Percentiles rank a stretch among this genome's conserved stretches.
phyloP scores from a whole-genome alignment of 192 early-diverging fungal species.

The Lobosporangium transversale region DNA sequence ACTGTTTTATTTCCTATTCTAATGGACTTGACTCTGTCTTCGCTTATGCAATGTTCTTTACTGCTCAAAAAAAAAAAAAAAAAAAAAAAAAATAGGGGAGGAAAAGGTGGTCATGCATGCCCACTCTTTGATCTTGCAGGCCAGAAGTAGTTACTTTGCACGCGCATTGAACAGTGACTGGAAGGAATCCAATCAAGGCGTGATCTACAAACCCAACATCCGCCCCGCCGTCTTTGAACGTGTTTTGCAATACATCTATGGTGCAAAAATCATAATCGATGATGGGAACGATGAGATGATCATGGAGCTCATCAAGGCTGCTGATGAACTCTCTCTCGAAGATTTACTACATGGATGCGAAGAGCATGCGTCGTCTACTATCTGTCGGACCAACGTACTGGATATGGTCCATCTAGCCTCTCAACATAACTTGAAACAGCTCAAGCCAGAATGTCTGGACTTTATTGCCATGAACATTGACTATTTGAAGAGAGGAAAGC shows the following conservation, averaged over 20 bases:
- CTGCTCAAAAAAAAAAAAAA: too few species aligned
- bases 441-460: slow-evolving; percentile 42
- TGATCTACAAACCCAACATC: slow-evolving; percentile 46
- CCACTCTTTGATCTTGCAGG: slow-evolving; percentile 37
- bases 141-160: slow-evolving; percentile 40
- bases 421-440: slow-evolving; percentile 9
- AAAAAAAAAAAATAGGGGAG: slow-evolving; percentile 35
- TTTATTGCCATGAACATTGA: slow-evolving; percentile 48
- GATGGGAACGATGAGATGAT: slow-evolving; percentile 30
- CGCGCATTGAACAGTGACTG: slow-evolving; percentile 34
- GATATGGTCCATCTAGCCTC: slow-evolving; percentile 31
- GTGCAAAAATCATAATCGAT: slow-evolving; percentile 13
- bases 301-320: slow-evolving; percentile 39
- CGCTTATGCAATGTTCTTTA: too few species aligned
- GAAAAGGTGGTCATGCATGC: slow-evolving; percentile 42
- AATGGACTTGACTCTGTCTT: too few species aligned
- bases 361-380: slow-evolving; percentile 20
- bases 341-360: slow-evolving; percentile 40
- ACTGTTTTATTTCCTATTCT: too few species aligned
- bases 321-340: slow-evolving; percentile 41
- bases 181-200: slow-evolving; percentile 38
- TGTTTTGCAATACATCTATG: slow-evolving; percentile 37
- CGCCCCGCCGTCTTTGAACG: slow-evolving; percentile 29
- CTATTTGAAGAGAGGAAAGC: slow-evolving; percentile 29
- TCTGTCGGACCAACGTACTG: slow-evolving; percentile 28